Conservation (phyloP, 768 basidiomycete genomes). For the Porphyrellus cyaneotinctus region DNA sequence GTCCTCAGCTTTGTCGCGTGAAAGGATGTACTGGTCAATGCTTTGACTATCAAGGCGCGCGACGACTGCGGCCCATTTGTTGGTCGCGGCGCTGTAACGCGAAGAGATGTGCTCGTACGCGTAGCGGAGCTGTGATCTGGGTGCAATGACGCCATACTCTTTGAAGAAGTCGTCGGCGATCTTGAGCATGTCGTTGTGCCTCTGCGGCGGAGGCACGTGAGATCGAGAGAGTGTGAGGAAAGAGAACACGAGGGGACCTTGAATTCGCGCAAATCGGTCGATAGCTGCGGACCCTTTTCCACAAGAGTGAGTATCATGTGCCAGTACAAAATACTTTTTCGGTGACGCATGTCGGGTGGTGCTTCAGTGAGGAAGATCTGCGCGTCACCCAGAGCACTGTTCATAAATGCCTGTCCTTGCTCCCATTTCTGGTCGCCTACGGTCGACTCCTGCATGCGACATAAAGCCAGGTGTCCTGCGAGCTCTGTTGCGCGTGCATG, state of each 20-base stretch:
- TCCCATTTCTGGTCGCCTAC: constrained; percentile 44
- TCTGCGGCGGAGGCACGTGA: constrained; percentile 13
- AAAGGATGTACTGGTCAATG: constrained; percentile 23
- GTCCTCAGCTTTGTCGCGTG: constrained; percentile 44
- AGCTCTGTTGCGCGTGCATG: constrained; percentile 58
- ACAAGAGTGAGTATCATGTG: constrained; percentile 49
- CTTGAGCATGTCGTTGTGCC: constrained; percentile 37
- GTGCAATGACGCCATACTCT: constrained; percentile 41
- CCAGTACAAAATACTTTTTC: constrained; percentile 57
- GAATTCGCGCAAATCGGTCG: constrained; percentile 45
- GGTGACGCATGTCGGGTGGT: constrained; percentile 57
- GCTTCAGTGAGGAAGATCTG: constrained; percentile 50
- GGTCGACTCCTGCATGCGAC: constrained; percentile 39
- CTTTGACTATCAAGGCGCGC: constrained; percentile 30
- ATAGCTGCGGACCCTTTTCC: constrained; percentile 46
- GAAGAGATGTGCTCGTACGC: constrained; percentile 47
- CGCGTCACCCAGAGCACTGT: constrained; percentile 56
- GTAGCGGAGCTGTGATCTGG: constrained; percentile 49
- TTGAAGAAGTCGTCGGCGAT: constrained; percentile 48
- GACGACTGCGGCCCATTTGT: constrained; percentile 47
- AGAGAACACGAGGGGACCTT: constrained; percentile 42
- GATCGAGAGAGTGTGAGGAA: not conserved
- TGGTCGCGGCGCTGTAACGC: constrained; percentile 40
- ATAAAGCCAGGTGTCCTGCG: constrained; percentile 52
- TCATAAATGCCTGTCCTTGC: constrained; percentile 58